phyloP scores from a whole-genome alignment of 75 land plant genomes.

The Ceratopteris richardii region DNA sequence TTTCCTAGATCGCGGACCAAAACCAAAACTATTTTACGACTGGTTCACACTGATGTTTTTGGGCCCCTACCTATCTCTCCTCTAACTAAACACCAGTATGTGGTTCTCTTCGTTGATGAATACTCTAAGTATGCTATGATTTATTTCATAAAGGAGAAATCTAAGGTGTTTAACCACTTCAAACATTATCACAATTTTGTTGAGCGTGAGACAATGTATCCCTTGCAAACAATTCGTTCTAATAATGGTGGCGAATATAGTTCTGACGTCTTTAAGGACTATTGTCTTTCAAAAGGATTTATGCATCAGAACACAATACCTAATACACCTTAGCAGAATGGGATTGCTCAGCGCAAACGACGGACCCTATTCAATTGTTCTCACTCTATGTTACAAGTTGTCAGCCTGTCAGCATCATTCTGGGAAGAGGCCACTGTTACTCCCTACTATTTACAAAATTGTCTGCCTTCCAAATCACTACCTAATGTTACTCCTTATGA shows the following conservation, averaged over 20 bases:
- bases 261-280: conserved; percentile 10
- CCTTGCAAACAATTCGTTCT: conserved; percentile 5
- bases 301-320: conserved; percentile 13
- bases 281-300: conserved; percentile 1
- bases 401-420: conserved; percentile 15
- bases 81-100: conserved; percentile 6
- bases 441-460: conserved; percentile 17
- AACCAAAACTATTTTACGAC: neutral
- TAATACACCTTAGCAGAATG: conserved; percentile 38
- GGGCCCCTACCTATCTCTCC: conserved; percentile 6
- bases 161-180: conserved; percentile 8
- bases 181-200: conserved; percentile 8
- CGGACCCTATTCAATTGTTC: conserved; percentile 11
- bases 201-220: conserved; percentile 7
- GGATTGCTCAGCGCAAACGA: conserved; percentile 26
- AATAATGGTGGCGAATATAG: conserved; percentile 34
- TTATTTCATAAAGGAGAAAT: conserved; percentile 21
- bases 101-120: conserved; percentile 27
- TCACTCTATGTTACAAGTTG: conserved; percentile 14
- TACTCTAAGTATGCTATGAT: conserved; percentile 17
- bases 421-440: conserved; percentile 32
- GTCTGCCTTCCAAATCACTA: conserved; percentile 14
- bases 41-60: conserved; percentile 16
- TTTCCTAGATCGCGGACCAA: neutral
- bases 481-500: conserved; percentile 9